These are phyloP conservation scores for Coriolopsis trogii DNA, from an alignment of 1,284 basidiomycete genomes.

Conservation along the genomic window DNA sequence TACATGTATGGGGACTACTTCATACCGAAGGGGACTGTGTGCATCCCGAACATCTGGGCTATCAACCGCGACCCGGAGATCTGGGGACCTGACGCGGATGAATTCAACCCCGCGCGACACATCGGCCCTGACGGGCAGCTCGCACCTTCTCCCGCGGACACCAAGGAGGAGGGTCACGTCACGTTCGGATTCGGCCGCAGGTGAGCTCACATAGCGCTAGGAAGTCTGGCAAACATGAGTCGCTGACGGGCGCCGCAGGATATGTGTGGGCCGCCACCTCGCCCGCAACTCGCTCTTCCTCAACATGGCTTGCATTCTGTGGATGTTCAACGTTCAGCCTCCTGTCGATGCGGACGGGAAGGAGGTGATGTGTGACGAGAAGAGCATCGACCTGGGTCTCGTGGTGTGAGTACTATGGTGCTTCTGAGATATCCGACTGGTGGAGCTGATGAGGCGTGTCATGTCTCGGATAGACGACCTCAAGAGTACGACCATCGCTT, in stretches of 20 bases:
- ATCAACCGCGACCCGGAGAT: constrained; percentile 44
- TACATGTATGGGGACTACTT: constrained; percentile 22
- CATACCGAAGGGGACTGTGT: constrained; percentile 29
- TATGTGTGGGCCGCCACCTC: constrained; percentile 18
- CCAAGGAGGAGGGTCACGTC: constrained; percentile 11
- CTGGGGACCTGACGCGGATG: constrained; percentile 35
- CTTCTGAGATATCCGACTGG: no score
- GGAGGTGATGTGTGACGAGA: constrained; percentile 6
- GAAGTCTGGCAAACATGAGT: no score
- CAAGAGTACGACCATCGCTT: constrained; percentile 1
- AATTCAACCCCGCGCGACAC: constrained; percentile 47
- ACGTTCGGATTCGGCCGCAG: constrained; percentile 17
- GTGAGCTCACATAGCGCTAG: neutral
- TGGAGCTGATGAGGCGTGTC: neutral
- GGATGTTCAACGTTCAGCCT: constrained; percentile 24
- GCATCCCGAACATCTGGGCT: constrained; percentile 30
- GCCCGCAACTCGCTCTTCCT: constrained; percentile 26
- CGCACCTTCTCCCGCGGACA: constrained; percentile 8
- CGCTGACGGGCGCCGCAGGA: neutral
- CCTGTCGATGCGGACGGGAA: constrained; percentile 13
- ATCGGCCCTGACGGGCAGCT: constrained; percentile 12
- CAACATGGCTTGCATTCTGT: constrained; percentile 24
- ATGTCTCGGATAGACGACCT: neutral
- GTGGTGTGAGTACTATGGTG: neutral
- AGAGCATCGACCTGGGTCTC: constrained; percentile 7